Base-by-base conservation (phyloP, 208 protist genomes). In the Herpetomonas samuelpessoai region DNA sequence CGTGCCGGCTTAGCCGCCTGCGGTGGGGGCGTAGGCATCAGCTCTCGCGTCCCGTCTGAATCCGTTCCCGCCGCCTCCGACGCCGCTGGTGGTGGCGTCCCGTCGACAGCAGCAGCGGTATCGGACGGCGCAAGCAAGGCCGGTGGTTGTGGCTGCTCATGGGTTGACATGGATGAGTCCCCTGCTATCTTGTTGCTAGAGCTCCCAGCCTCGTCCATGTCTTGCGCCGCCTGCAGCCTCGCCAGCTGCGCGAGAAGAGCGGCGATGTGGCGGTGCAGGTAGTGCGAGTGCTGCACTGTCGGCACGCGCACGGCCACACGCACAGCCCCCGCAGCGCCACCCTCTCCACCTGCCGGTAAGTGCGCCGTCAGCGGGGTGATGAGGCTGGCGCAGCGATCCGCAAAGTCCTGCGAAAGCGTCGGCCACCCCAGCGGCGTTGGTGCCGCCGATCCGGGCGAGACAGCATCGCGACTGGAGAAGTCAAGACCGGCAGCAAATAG, bases 361-460 rank as follows among this genome's bases (percentile, higher is more conserved):
- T 65, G 30, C 28, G 60, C 45, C 2, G 46, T 31, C 3, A 90
- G 76, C 6, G 86, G 82, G 19, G 60, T 55, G 28, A 84, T 66
- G 48, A 89, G 38, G 22, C 74, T 78, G 22, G 74, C 80, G 28
- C 81, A 74, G 38, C 80, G 71, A 21, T 81, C 69, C 24, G 79
- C 51, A 65, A 93, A 81, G 28, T 83, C 71, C n/a, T 67, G 30
- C 2, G 75, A 74, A 38, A 83, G 62, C 30, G 71, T 49, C 3
- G 82, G 78, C 81, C 80, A 93, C 1, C 79, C 81, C 35, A 21
- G 39, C 2, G 63, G 46, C 18, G 26, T 54, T 9, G 48, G 2
- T 27, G 31, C 29, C 24, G 25, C 6, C 4, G 24, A 69, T 27
- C 12, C 18, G 26, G 30, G 31, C 25, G 54, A 62, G 24, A 46